Conservation (phyloP, 495 filamentous ascomycete genomes). For the Tuber borchii region DNA sequence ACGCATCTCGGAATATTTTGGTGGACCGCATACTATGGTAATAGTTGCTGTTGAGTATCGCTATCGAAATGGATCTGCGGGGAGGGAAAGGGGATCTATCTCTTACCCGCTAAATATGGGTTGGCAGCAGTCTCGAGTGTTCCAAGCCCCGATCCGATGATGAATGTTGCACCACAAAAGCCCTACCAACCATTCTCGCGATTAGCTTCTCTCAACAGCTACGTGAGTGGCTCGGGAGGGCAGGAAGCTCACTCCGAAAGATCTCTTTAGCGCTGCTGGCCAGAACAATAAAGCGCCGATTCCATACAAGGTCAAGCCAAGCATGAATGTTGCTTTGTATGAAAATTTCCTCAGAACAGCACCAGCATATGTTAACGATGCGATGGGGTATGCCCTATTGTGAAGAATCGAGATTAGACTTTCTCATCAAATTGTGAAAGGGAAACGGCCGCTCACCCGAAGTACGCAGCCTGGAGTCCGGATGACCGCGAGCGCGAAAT, state of each 20-base stretch:
- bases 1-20: constrained; percentile 61
- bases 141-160: constrained; percentile 53
- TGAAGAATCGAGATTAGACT: background rate
- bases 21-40: constrained; percentile 54
- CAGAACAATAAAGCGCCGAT: constrained; percentile 54
- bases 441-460: constrained; percentile 25
- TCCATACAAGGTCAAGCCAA: constrained; percentile 50
- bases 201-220: background rate
- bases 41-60: background rate
- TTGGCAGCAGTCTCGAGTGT: constrained; percentile 55
- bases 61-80: background rate
- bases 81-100: background rate
- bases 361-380: constrained; percentile 34
- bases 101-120: constrained; percentile 50
- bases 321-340: constrained; percentile 53
- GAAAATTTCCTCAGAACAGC: constrained; percentile 51
- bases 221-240: background rate
- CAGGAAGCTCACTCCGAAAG: constrained; percentile 46
- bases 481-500: constrained; percentile 37
- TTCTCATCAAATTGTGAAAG: background rate
- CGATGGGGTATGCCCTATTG: constrained; percentile 38
- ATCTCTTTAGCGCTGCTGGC: constrained; percentile 51
- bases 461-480: constrained; percentile 40
- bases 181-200: constrained; percentile 35
- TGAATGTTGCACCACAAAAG: constrained; percentile 56